Conservation (phyloP, 2,329 filamentous ascomycete genomes). For the Blastomyces parvus region DNA sequence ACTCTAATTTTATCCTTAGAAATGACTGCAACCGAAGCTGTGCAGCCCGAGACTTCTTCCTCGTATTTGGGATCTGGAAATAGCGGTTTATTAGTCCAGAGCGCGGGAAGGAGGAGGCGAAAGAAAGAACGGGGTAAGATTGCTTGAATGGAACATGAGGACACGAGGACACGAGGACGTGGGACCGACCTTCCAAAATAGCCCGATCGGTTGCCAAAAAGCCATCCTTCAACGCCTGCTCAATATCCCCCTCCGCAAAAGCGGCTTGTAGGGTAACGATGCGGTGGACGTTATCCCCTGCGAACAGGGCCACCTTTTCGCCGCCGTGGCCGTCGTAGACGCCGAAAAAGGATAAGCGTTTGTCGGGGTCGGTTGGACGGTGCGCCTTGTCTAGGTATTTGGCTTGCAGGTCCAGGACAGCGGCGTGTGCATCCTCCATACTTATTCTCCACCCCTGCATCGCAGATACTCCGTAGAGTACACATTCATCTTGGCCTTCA, state of each 20-base stretch:
- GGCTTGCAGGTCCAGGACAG: constrained; percentile 75
- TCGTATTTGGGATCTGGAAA: constrained; percentile 82
- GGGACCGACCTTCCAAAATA: constrained; percentile 74
- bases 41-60: constrained; percentile 96
- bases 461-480: constrained; percentile 87
- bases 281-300: constrained; percentile 84
- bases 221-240: constrained; percentile 92
- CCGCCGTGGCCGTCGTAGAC: constrained; percentile 97
- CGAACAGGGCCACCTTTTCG: constrained; percentile 89
- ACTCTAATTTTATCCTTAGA: constrained; percentile 89
- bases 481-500: constrained; percentile 82
- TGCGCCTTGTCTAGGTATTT: constrained; percentile 43
- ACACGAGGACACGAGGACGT: too few species aligned
- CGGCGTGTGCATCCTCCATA: constrained; percentile 96
- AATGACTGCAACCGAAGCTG: constrained; percentile 81
- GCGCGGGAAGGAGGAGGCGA: neutral
- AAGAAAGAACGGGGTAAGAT: neutral
- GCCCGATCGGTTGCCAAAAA: constrained; percentile 94
- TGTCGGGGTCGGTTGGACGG: constrained; percentile 52
- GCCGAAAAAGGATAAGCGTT: constrained; percentile 86
- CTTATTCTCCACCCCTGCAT: constrained; percentile 99
- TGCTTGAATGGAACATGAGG: too few species aligned
- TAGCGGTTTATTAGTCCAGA: constrained; percentile 11
- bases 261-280: constrained; percentile 92
- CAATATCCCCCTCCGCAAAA: constrained; percentile 82